Evolutionary conservation across 768 basidiomycete genomes (phyloP), one percentile per base, ranked within the genome.

Genomic region (Mycena galericulata): DNA sequence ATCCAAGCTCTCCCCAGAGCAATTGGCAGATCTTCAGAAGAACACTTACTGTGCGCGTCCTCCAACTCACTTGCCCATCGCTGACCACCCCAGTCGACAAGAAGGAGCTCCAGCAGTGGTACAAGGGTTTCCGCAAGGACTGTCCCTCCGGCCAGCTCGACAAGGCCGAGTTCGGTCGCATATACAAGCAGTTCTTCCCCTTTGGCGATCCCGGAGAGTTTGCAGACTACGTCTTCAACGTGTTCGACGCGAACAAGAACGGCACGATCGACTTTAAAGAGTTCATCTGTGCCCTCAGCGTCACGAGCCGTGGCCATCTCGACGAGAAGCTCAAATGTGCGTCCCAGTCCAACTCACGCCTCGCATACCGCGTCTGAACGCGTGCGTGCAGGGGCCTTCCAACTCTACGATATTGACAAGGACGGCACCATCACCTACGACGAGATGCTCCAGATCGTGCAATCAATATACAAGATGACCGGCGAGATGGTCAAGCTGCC

Each of bases 111-210:
- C 96, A 98, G 81, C 95, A 96, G 85, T 97, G 96, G 96, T 97
- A 99, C 88, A 99, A 99, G 82, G 98, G 98, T 50, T 99, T 99
- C 84, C 89, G 97, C 77, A 98, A 96, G 81, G 98, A 99, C 81
- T 99, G 98, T 78, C 98, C 98, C 1, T 93, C 95, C 5, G 98
- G 98, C 45, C 94, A 96, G 72, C 89, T 99, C 75, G 94, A 98
- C 88, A 98, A 95, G 86, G 85, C 89, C 62, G 97, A 97, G 79
- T 99, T 99, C 83, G 88, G 92, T 75, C 91, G 92, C 80, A 99
- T 99, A 86, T 99, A 99, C 88, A 96, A 96, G 78, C 98, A 99
- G 80, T 99, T 99, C 92, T 99, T 99, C 86, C 98, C 98, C 27
- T 99, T 99, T 76, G 98, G 98, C 69, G 97, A 99, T 80, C 97